A percentile compares a stretch with the other conserved stretches of the same genome.
phyloP scores from a whole-genome alignment of 2,329 filamentous ascomycete species.

The Fusarium virguliforme region DNA sequence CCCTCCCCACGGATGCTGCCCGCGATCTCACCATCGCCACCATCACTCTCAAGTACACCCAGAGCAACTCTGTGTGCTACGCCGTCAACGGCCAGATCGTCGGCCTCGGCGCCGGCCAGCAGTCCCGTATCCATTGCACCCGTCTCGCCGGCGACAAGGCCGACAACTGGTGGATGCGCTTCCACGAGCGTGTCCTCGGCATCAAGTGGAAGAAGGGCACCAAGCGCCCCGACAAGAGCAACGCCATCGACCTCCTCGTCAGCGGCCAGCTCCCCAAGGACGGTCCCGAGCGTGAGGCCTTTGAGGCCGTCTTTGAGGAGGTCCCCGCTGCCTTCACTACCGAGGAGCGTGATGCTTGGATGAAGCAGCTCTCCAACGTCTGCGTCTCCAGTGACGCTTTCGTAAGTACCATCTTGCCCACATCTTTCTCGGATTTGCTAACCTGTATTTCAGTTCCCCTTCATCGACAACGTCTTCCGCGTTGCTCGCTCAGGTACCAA shows the following conservation, averaged over 20 bases:
- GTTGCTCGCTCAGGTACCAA: constrained; percentile 90
- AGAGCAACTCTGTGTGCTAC: constrained; percentile 99
- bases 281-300: constrained; percentile 87
- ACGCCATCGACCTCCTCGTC: constrained; percentile 95
- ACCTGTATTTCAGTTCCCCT: constrained; percentile 81
- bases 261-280: constrained; percentile 89
- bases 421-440: constrained; percentile 33
- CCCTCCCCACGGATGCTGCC: constrained; percentile 84
- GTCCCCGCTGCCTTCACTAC: constrained; percentile 86
- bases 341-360: constrained; percentile 89
- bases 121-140: constrained; percentile 98
- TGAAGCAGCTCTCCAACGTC: constrained; percentile 84
- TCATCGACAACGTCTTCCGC: constrained; percentile 97
- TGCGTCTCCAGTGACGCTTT: constrained; percentile 96
- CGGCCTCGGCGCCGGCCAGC: constrained; percentile 95
- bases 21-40: constrained; percentile 95
- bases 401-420: constrained; percentile 70
- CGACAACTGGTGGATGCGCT: constrained; percentile 99
- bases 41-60: constrained; percentile 98
- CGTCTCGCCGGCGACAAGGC: constrained; percentile 97
- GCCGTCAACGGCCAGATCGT: constrained; percentile 94
- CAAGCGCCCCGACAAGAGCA: constrained; percentile 97
- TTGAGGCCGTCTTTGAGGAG: constrained; percentile 91
- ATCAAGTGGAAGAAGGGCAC: constrained; percentile 98
- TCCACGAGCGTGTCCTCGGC: constrained; percentile 88